phyloP scores from a whole-genome alignment of 2,329 filamentous ascomycete species.

The Hypoxylon rubiginosum region DNA sequence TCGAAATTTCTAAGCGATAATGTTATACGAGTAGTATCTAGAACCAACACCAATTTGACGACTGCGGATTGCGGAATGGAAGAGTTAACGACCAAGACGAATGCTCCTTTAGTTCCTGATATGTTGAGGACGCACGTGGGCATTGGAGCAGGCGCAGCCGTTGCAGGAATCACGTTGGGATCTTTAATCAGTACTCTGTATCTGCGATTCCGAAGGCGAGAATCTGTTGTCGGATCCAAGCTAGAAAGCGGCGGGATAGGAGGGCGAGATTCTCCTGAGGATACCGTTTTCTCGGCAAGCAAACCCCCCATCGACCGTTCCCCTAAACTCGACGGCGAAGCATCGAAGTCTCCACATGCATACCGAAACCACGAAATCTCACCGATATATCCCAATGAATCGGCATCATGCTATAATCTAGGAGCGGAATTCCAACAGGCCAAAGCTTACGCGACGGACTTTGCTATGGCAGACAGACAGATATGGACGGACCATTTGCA shows the following conservation, averaged over 20 bases:
- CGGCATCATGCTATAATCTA: conserved; percentile 4
- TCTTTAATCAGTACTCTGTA: background rate
- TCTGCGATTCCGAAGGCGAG: background rate
- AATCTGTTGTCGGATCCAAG: background rate
- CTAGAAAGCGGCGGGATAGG: background rate
- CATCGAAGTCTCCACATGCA: background rate
- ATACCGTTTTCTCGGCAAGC: background rate
- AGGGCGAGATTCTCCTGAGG: background rate
- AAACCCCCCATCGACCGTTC: background rate
- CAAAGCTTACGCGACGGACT: conserved; percentile 17
- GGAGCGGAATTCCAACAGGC: background rate
- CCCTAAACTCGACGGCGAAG: background rate
- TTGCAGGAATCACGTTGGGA: conserved; percentile 7
- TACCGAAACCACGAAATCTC: background rate
- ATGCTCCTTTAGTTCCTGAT: background rate
- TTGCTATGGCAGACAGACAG: conserved; percentile 23
- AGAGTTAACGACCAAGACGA: background rate
- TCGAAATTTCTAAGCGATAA: background rate
- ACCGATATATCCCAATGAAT: conserved; percentile 13
- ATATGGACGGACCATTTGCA: conserved; percentile 22
- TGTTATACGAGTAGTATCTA: too few relatives aligned
- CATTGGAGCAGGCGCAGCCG: conserved; percentile 13
- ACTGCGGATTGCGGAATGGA: background rate
- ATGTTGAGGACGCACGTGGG: conserved; percentile 7
- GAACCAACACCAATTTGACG: conserved; percentile 1